Conservation (phyloP, 2,329 filamentous ascomycete species). For the Fusarium palustre region DNA sequence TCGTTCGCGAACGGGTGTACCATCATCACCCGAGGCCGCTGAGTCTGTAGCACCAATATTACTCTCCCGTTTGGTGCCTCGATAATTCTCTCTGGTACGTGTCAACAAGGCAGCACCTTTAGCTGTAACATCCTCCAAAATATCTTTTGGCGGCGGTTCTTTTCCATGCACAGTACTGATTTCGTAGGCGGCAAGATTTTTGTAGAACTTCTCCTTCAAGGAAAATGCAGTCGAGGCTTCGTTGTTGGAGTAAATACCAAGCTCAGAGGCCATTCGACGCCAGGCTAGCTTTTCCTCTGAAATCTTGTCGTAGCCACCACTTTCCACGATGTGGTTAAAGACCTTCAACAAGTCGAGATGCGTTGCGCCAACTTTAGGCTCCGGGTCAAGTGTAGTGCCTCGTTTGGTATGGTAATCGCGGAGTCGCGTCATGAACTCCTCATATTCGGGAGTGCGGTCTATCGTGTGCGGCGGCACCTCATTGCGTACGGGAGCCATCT, state of each 20-base stretch:
- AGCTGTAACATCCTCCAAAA: conserved; percentile 87
- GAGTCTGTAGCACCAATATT: conserved; percentile 67
- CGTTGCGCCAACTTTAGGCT: conserved; percentile 82
- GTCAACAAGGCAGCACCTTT: conserved; percentile 84
- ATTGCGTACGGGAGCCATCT: conserved; percentile 52
- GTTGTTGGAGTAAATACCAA: conserved; percentile 79
- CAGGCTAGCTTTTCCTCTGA: conserved; percentile 87
- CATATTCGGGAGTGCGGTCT: conserved; percentile 76
- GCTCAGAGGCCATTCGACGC: conserved; percentile 81
- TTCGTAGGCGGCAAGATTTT: conserved; percentile 88
- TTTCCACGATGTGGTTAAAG: conserved; percentile 79
- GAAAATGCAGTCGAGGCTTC: conserved; percentile 86
- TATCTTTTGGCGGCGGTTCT: conserved; percentile 88
- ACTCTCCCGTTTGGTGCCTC: conserved; percentile 60
- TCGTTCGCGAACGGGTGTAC: conserved; percentile 67
- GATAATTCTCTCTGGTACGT: conserved; percentile 82
- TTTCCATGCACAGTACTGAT: conserved; percentile 81
- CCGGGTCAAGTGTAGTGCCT: conserved; percentile 81
- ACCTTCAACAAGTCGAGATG: conserved; percentile 82
- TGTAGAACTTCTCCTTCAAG: conserved; percentile 90
- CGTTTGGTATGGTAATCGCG: conserved; percentile 80
- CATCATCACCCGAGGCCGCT: conserved; percentile 70
- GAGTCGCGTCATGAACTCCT: conserved; percentile 81
- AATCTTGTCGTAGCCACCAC: conserved; percentile 88
- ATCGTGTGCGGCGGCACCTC: conserved; percentile 60